Conservation (phyloP, 345 rosid genomes). For the Aegle marmelos region DNA sequence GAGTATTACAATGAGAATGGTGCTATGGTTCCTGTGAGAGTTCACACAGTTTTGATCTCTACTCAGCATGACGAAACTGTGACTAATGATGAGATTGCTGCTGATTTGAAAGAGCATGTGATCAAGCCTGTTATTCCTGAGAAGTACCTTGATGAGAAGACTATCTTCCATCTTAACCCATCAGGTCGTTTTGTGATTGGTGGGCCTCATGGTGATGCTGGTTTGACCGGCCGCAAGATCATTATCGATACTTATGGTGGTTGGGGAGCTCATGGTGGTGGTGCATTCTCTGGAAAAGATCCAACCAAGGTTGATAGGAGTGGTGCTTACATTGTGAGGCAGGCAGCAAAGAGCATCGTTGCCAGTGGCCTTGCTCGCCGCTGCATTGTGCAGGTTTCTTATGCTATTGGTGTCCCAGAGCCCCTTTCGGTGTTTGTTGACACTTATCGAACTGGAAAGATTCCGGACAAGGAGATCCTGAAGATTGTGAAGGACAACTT, state of each 20-base stretch:
- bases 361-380: slow-evolving; percentile 43
- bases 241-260: slow-evolving; percentile 47
- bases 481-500: slow-evolving; percentile 43
- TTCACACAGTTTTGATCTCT: slow-evolving; percentile 47
- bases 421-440: slow-evolving; percentile 44
- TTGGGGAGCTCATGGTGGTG: slow-evolving; percentile 48
- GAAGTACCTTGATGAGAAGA: slow-evolving; percentile 45
- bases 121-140: slow-evolving; percentile 43
- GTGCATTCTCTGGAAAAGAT: slow-evolving; percentile 47
- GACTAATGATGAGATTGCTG: slow-evolving; percentile 42
- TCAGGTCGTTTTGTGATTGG: slow-evolving; percentile 44
- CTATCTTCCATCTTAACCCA: slow-evolving; percentile 49
- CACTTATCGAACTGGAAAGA: slow-evolving; percentile 39
- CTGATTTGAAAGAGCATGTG: slow-evolving; percentile 43
- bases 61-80: slow-evolving; percentile 46
- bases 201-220: slow-evolving; percentile 47
- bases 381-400: slow-evolving; percentile 45
- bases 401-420: slow-evolving; percentile 49
- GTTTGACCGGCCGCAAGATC: slow-evolving; percentile 45
- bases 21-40: slow-evolving; percentile 38
- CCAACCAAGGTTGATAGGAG: slow-evolving; percentile 45
- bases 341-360: slow-evolving; percentile 44
- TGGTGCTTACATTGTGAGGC: slow-evolving; percentile 46
- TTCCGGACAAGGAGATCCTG: slow-evolving; percentile 43
- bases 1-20: slow-evolving; percentile 40